These are phyloP conservation scores for Aspergillus calidoustus DNA, from an alignment of 2,329 filamentous ascomycete genomes.

Conservation along the genomic window DNA sequence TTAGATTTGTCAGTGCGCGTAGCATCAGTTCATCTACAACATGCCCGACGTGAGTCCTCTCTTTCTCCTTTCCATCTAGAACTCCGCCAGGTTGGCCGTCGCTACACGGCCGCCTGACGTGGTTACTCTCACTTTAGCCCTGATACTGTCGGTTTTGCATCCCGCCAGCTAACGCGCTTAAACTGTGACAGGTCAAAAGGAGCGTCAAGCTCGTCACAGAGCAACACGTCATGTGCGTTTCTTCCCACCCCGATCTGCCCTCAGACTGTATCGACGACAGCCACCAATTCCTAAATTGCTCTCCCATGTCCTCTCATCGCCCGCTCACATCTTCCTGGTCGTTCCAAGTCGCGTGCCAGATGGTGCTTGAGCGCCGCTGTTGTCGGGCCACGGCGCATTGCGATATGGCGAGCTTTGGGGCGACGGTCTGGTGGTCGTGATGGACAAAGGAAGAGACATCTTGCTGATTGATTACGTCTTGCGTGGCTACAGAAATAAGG, in stretches of 20 bases:
- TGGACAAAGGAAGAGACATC: not conserved
- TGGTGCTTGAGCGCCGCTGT: not conserved
- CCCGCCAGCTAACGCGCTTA: conserved; percentile 25
- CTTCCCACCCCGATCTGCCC: conserved; percentile 14
- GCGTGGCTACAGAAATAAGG: conserved; percentile 66
- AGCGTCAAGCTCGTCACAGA: conserved; percentile 91
- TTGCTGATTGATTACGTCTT: conserved; percentile 22
- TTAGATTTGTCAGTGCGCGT: conserved; percentile 11
- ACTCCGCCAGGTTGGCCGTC: not conserved
- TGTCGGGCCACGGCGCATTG: not conserved
- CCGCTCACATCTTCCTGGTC: not conserved
- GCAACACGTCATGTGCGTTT: conserved; percentile 81
- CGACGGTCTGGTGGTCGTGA: not conserved
- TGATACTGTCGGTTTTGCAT: conserved; percentile 22
- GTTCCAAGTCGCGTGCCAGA: conserved; percentile 9
- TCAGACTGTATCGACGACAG: conserved; percentile 8
- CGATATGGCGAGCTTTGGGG: not conserved
- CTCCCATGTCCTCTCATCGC: conserved; percentile 11
- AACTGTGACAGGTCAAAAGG: conserved; percentile 68
- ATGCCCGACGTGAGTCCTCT: conserved; percentile 42
- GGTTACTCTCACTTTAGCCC: not conserved
- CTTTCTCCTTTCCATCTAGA: not conserved
- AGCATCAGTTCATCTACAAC: conserved; percentile 19
- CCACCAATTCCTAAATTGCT: conserved; percentile 3
- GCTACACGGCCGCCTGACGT: conserved; percentile 15